Evolutionary conservation across 2,329 filamentous ascomycete species (phyloP).

Genomic region (Penicillium sp.): DNA sequence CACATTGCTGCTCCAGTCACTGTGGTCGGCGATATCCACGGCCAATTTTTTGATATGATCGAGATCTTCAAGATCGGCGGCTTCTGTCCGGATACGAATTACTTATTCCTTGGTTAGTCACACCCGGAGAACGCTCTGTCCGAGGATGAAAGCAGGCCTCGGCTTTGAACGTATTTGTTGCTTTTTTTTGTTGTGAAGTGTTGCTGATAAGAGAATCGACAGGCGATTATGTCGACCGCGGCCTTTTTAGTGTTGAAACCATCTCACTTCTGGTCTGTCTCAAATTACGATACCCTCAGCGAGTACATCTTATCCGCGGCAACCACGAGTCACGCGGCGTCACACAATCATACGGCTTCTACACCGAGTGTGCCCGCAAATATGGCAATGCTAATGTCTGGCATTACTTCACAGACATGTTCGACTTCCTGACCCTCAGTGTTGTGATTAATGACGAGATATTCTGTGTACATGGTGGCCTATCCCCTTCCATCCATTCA

Average conservation of each 20-base stretch:
- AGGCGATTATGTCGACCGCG: constrained; percentile 98
- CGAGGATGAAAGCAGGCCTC: not conserved
- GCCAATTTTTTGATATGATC: constrained; percentile 97
- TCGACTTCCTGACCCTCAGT: constrained; percentile 93
- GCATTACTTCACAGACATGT: constrained; percentile 99
- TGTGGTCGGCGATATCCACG: constrained; percentile 97
- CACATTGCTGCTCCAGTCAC: constrained; percentile 94
- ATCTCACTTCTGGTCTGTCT: constrained; percentile 97
- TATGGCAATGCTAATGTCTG: constrained; percentile 98
- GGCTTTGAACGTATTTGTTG: not conserved
- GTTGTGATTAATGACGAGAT: constrained; percentile 99
- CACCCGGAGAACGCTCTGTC: not conserved
- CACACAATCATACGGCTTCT: constrained; percentile 98
- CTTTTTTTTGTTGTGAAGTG: not conserved
- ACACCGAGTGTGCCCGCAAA: constrained; percentile 95
- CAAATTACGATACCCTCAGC: constrained; percentile 92
- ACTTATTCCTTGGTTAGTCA: constrained; percentile 83
- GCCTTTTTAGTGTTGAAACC: constrained; percentile 97
- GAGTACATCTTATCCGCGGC: constrained; percentile 92
- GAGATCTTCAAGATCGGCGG: constrained; percentile 99
- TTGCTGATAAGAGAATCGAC: constrained; percentile 8
- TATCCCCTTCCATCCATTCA: constrained; percentile 88
- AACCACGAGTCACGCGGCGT: constrained; percentile 98
- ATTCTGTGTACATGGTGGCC: constrained; percentile 94
- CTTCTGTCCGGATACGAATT: constrained; percentile 96